Percentiles rank a stretch among this genome's conserved stretches.
Conservation (phyloP, 164 flowering plant genomes). For the Buxus sempervirens region DNA sequence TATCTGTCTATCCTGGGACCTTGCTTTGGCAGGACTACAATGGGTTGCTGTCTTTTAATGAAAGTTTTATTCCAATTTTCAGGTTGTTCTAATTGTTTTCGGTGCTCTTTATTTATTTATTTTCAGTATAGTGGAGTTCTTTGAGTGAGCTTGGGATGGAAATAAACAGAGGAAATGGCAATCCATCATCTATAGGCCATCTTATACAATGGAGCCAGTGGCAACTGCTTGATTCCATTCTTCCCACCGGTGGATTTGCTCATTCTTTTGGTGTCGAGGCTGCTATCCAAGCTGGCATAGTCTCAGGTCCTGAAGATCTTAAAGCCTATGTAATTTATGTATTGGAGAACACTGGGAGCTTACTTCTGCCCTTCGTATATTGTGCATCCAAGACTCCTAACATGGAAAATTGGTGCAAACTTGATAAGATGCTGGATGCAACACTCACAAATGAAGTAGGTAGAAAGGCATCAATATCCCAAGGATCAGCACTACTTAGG, state of each 20-base stretch:
- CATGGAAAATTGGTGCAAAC: slow-evolving; percentile 53
- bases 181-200: slow-evolving; percentile 14
- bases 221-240: slow-evolving; percentile 88
- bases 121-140: background rate
- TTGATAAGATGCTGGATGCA: slow-evolving; percentile 61
- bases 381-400: slow-evolving; percentile 46
- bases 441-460: slow-evolving; percentile 76
- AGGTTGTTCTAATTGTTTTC: too few species aligned
- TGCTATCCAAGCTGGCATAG: slow-evolving; percentile 59
- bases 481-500: slow-evolving; percentile 91
- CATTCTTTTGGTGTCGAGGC: slow-evolving; percentile 94
- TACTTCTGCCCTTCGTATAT: slow-evolving; percentile 84
- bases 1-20: too few species aligned
- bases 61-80: too few species aligned
- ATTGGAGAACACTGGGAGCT: slow-evolving; percentile 80
- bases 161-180: slow-evolving; percentile 13
- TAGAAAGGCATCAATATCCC: slow-evolving; percentile 73
- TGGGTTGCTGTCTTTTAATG: too few species aligned
- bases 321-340: slow-evolving; percentile 45
- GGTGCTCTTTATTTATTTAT: background rate
- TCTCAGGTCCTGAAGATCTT: slow-evolving; percentile 56
- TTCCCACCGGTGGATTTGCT: slow-evolving; percentile 97
- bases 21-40: too few species aligned
- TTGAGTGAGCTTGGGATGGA: slow-evolving; percentile 30
- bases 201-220: slow-evolving; percentile 77